Evolutionary conservation across 2,329 filamentous ascomycete genomes (phyloP), one percentile per base, ranked within the genome.

Genomic region (Botrytis pseudocinerea): DNA sequence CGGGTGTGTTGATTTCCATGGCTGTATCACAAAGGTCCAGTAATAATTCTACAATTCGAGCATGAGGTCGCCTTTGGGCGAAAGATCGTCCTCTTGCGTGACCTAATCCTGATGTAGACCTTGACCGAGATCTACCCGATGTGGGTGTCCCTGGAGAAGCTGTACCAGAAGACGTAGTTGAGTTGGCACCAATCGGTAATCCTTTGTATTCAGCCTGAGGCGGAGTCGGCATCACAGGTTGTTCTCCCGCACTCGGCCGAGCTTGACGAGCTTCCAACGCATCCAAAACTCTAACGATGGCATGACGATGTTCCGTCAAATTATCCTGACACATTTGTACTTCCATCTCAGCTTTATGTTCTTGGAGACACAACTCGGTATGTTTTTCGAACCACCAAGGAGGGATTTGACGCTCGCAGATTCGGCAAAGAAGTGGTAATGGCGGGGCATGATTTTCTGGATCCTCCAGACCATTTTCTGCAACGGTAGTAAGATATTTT

Each of bases 341-440:
- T 78, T 98, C 95, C 93, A 98, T 97, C 81, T 99, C 96, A 0
- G 96, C 95, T 69, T 93, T 91, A 80, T 99, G 96, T 81, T 99
- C 96, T 81, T 98, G 95, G 72, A 98, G 86, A 80, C 96, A 99
- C 32, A 98, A 85, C 79, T 99, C 97, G 2, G 95, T 97, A 81
- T 99, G 96, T 82, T 98, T 99, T 83, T 99, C 96, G 78, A 99
- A 99, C 97, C 96, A 99, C 96, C 96, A 99, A 0, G 95, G 94
- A 7, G 94, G 94, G 74, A 99, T 98, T 75, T 98, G 94, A 71
- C 96, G 93, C 81, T 99, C 96, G 82, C 96, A 99, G 72, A 99
- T 98, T 70, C 96, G 94, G 82, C 96, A 99, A 25, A 99, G 88
- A 7, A 98, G 92, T 0, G 94, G 93, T 18, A 90, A 86, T 0